These are phyloP conservation scores for Globisporangium middletonii DNA, from an alignment of 352 stramenopile species.

Conservation along the genomic window DNA sequence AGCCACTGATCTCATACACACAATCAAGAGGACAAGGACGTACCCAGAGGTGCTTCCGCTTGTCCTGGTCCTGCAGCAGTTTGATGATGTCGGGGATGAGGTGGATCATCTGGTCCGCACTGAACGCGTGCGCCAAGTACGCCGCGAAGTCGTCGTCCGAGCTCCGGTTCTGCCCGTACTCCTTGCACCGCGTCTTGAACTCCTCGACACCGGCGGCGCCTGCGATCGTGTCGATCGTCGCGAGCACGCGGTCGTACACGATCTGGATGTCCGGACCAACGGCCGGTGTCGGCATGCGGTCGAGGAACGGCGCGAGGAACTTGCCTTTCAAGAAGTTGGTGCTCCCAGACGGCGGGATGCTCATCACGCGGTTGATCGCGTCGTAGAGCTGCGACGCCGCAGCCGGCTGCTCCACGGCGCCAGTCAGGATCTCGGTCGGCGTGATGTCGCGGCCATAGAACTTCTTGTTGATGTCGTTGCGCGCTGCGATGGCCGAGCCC, in stretches of 20 bases:
- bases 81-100: conserved; percentile 80
- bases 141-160: conserved; percentile 60
- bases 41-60: conserved; percentile 83
- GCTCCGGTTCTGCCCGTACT: conserved; percentile 80
- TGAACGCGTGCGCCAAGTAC: conserved; percentile 71
- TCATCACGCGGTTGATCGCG: conserved; percentile 64
- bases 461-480: conserved; percentile 80
- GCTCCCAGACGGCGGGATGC: conserved; percentile 60
- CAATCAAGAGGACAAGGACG: conserved; percentile 10
- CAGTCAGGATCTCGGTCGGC: conserved; percentile 79
- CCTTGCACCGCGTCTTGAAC: conserved; percentile 84
- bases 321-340: conserved; percentile 49
- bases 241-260: conserved; percentile 79
- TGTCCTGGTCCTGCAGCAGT: conserved; percentile 75
- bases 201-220: conserved; percentile 59
- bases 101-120: conserved; percentile 60
- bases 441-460: conserved; percentile 87
- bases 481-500: conserved; percentile 72
- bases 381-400: conserved; percentile 82
- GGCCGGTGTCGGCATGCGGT: conserved; percentile 65
- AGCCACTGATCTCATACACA: background rate
- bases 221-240: conserved; percentile 58
- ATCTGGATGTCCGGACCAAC: conserved; percentile 75
- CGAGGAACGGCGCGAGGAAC: conserved; percentile 58
- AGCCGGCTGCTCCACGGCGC: conserved; percentile 71